Conservation (phyloP, 768 basidiomycete species). For the Pisolithus tinctorius region DNA sequence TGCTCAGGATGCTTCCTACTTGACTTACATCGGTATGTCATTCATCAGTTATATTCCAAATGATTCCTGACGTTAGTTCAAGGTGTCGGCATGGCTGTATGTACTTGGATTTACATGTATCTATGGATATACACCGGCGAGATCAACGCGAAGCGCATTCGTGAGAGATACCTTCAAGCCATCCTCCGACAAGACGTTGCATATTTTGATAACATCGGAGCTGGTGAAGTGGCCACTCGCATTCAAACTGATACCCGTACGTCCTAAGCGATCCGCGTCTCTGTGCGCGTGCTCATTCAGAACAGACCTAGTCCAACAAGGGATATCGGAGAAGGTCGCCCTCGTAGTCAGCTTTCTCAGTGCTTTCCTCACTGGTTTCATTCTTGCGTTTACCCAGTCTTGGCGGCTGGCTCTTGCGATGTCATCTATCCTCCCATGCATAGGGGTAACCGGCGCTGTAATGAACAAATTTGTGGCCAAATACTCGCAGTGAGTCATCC, state of each 20-base stretch:
- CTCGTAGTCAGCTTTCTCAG: slow-evolving; percentile 55
- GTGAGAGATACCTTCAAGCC: slow-evolving; percentile 75
- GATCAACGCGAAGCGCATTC: slow-evolving; percentile 72
- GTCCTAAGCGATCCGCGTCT: slow-evolving; percentile 14
- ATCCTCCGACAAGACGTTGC: slow-evolving; percentile 82
- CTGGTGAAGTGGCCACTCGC: slow-evolving; percentile 90
- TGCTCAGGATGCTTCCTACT: slow-evolving; percentile 47
- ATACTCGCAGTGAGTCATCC: slow-evolving; percentile 54
- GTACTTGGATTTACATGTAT: slow-evolving; percentile 68
- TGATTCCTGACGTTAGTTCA: slow-evolving; percentile 3
- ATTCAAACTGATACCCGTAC: slow-evolving; percentile 84
- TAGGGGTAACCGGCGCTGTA: slow-evolving; percentile 61
- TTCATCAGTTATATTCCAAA: background rate
- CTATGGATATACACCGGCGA: slow-evolving; percentile 75
- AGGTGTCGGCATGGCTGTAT: slow-evolving; percentile 73
- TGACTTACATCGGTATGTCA: slow-evolving; percentile 58
- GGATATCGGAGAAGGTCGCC: slow-evolving; percentile 85
- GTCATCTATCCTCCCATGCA: slow-evolving; percentile 79
- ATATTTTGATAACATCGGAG: slow-evolving; percentile 86
- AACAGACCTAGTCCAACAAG: slow-evolving; percentile 82
- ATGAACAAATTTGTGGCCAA: slow-evolving; percentile 64
- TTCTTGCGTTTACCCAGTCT: slow-evolving; percentile 57
- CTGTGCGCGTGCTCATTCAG: background rate
- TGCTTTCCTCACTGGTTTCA: slow-evolving; percentile 76
- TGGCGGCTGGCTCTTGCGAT: slow-evolving; percentile 85